Percentiles rank a stretch among this genome's conserved stretches.
Conservation (phyloP, 2,329 filamentous ascomycete genomes). For the Microcera coccophila region DNA sequence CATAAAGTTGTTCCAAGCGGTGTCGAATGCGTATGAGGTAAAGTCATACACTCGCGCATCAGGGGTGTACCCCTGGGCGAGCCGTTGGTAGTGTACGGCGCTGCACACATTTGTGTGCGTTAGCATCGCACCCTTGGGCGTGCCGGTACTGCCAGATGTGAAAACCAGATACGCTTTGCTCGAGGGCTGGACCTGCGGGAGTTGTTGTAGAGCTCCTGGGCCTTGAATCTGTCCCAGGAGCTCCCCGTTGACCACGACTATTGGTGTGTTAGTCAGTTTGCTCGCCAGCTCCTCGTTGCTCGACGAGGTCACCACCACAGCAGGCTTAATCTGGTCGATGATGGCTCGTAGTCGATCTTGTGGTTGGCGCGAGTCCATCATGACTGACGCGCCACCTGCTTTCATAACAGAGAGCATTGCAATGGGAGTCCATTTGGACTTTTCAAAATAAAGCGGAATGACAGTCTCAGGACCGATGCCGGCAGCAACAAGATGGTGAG, state of each 20-base stretch:
- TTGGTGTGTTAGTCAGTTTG: too few relatives aligned
- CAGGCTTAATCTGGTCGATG: background rate
- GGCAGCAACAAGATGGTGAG: constrained; percentile 4
- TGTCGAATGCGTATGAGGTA: constrained; percentile 11
- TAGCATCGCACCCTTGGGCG: constrained; percentile 10
- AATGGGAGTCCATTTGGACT: constrained; percentile 13
- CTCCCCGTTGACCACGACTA: background rate
- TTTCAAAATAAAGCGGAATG: constrained; percentile 14
- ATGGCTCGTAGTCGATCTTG: background rate
- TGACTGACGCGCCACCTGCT: background rate
- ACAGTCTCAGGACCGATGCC: constrained; percentile 6
- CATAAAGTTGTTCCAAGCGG: constrained; percentile 8
- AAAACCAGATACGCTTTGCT: constrained; percentile 9
- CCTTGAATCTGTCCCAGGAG: background rate
- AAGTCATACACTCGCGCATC: background rate
- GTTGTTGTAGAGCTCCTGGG: background rate
- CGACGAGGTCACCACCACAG: background rate
- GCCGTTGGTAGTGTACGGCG: background rate
- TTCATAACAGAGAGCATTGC: background rate
- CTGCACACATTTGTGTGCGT: background rate
- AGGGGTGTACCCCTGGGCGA: background rate
- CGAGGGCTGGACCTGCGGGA: background rate
- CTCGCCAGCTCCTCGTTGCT: background rate
- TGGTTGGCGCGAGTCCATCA: background rate
- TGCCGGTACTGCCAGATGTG: constrained; percentile 14